A percentile compares a stretch with the other conserved stretches of the same genome.
Conservation (phyloP, 257 asterid species). For the Datura wrightii region DNA sequence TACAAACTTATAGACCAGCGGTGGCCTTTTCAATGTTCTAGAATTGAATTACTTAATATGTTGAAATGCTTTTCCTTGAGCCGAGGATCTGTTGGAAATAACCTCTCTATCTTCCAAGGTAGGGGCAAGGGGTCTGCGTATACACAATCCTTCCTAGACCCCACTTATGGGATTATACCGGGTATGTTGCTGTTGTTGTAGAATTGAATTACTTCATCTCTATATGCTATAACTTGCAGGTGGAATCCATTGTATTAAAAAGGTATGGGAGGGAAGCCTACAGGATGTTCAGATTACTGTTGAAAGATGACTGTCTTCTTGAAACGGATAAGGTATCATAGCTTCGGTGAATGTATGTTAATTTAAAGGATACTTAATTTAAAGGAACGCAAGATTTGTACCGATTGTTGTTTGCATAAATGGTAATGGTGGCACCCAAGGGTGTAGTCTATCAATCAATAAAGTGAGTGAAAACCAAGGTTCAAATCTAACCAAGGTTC, state of each 20-base stretch:
- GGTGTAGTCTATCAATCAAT: neutral
- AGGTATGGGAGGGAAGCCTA: conserved; percentile 87
- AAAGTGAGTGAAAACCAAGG: conserved; percentile 4
- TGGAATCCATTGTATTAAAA: conserved; percentile 78
- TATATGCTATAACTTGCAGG: conserved; percentile 52
- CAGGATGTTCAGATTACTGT: conserved; percentile 79
- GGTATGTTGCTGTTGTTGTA: neutral
- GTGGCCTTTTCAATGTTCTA: neutral
- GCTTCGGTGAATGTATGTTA: conserved; percentile 17
- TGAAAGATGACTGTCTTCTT: conserved; percentile 55
- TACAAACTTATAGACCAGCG: conserved; percentile 28
- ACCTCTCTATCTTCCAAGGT: too few species aligned
- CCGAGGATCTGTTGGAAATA: too few species aligned
- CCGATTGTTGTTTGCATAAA: neutral
- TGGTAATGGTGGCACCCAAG: neutral
- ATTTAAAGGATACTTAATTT: neutral
- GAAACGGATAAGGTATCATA: conserved; percentile 78
- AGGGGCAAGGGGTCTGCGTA: too few species aligned
- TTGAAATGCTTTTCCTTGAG: too few species aligned
- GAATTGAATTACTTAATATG: neutral
- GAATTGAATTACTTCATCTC: conserved; percentile 18
- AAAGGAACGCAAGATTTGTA: neutral
- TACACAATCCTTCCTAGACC: too few species aligned
- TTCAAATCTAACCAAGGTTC: neutral
- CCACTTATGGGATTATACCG: too few species aligned